Base-by-base conservation (phyloP, 192 early-diverging fungal genomes). In the Pilobolus umbonatus region DNA sequence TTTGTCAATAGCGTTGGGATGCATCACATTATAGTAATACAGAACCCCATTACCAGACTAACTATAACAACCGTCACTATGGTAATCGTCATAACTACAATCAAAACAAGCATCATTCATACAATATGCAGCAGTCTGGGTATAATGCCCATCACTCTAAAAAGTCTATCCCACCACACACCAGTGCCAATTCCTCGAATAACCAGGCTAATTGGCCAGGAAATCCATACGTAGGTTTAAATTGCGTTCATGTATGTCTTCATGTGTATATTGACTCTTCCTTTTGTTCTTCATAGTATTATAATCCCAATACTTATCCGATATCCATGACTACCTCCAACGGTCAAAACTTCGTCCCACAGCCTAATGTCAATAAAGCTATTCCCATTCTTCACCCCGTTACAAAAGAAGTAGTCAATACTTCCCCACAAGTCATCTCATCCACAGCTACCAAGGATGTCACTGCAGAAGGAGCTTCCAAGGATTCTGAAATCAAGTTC, bases 321-420 rank as follows among this genome's bases (percentile, higher is more conserved):
- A 25, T 11, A 24, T 15, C 19, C 25, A 25, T 30, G 5, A 21
- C 36, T 32, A 47, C 68, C 19, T 38, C 71, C 43, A 32, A 55
- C 17, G 58, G 63, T 60, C 50, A 42, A 2, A 55, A 67, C 34
- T 69, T 72, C 32, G 57, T 70, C n/a, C 56, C 69, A 26, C 63
- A 72, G 48, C 68, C 69, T 26, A 64, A 53, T 31, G 57, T 38
- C 9, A 77, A 64, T 34, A 76, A 66, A 50, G 79, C 83, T 5
- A 87, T 92, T 64, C 77, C 80, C 46, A 92, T 92, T 65, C 83
- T 88, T 58, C 81, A 88, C 55, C 89, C 89, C 0, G 73, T 78
- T 2, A 88, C 86, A 39, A 84, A 80, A 65, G 75, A 86, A 59
- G 81, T 85, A 58, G 71, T 91, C 48, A 82, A 86, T 57, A 70